Conservation (phyloP, 1,139 yeast species). For the Yamadazyma spencermartinsiae region DNA sequence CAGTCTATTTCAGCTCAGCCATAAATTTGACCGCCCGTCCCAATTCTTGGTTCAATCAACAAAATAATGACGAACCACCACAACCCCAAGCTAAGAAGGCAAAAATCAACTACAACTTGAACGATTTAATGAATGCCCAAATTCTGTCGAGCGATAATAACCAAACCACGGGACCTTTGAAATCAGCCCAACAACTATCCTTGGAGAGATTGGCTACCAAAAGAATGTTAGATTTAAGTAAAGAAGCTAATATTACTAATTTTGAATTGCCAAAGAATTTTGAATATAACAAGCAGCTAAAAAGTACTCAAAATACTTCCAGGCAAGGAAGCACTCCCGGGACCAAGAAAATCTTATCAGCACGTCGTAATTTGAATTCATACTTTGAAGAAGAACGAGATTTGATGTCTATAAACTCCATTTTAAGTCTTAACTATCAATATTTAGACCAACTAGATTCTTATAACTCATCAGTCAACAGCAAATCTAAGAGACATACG, state of each 20-base stretch:
- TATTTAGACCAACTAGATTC: conserved; percentile 39
- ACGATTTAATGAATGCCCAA: conserved; percentile 47
- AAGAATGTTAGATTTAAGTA: conserved; percentile 37
- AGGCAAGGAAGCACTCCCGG: conserved; percentile 48
- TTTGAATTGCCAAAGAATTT: conserved; percentile 48
- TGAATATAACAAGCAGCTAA: conserved; percentile 26
- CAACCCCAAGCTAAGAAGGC: conserved; percentile 30
- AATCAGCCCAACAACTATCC: conserved; percentile 46
- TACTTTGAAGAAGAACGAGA: conserved; percentile 51
- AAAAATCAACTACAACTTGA: conserved; percentile 48
- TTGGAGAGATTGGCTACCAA: conserved; percentile 42
- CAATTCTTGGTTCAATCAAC: conserved; percentile 19
- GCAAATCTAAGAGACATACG: conserved; percentile 15
- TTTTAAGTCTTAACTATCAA: conserved; percentile 41
- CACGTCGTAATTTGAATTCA: conserved; percentile 46
- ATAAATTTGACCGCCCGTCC: conserved; percentile 46
- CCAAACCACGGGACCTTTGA: conserved; percentile 34
- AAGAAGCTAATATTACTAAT: conserved; percentile 28
- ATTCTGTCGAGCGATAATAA: conserved; percentile 33
- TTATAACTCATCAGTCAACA: conserved; percentile 15
- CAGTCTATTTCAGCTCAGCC: conserved; percentile 47
- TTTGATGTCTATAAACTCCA: conserved; percentile 43
- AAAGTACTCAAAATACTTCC: conserved; percentile 23
- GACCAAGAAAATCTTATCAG: conserved; percentile 45
- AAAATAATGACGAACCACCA: conserved; percentile 19